Base-by-base conservation (phyloP, 305 asterid genomes). In the Monarda citriodora region DNA sequence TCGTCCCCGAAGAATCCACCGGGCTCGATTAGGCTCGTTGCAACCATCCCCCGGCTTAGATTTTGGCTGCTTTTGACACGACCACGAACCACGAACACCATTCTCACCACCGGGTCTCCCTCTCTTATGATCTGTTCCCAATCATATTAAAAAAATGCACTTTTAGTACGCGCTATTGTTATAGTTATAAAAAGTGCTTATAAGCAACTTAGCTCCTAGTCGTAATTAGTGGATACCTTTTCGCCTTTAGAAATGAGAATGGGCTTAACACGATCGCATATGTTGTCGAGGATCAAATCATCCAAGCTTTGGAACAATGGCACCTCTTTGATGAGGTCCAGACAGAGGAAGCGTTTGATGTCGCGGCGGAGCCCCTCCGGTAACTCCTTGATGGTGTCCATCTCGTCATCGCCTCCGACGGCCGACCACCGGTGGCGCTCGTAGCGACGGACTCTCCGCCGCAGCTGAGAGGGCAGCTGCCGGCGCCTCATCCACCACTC, bases 401-500 rank as follows among this genome's bases (percentile, higher is more conserved):
- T 82, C 81, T 88, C 99, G 36, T 94, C 95, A 7, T 83, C 87
- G 4, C 96, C 95, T 1, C 96, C 92, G 79, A 81, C 67, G 38
- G 77, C 57, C 23, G 87, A 61, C 92, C 95, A 94, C 37, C 84
- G 74, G 22, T 87, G 96, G 41, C 91, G 76, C 48, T 94, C 97
- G 63, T 78, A 83, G 23, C 86, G 86, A 11, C 96, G 82, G 60
- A 94, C 99, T 63, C 99, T 74, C 29, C 73, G 83, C 59, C 99
- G 73, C 32, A 94, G 77, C 13, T 65, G 84, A 5, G 95, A 75
- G 4, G 99, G 97, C 65, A 94, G 58, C n/a, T 90, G 99, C 56
- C 99, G 77, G 48, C 97, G 78, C 72, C 47, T 82, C 99, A 94
- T 94, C 99, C 99, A 94, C 99, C 99, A 90, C 68, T 90, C 99